Conservation (phyloP, 2,329 filamentous ascomycete species). For the Pezicula carpinea region DNA sequence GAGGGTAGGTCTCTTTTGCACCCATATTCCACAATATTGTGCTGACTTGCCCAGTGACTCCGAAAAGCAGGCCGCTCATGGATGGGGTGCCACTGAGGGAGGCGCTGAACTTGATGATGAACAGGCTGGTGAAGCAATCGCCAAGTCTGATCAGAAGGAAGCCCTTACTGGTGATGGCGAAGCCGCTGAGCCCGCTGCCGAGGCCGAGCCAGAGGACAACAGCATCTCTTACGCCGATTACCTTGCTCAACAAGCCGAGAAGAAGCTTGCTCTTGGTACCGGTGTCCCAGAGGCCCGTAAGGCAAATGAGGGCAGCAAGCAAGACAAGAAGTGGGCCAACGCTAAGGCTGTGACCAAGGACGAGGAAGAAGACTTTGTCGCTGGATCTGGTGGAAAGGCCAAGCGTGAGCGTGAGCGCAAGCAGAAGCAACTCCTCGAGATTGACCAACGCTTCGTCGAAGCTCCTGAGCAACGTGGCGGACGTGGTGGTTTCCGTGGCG, state of each 20-base stretch:
- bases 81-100: slow-evolving; percentile 83
- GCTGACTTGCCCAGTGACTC: slow-evolving; percentile 53
- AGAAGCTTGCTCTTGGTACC: slow-evolving; percentile 67
- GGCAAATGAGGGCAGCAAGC: slow-evolving; percentile 86
- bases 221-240: slow-evolving; percentile 87
- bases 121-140: slow-evolving; percentile 84
- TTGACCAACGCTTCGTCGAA: slow-evolving; percentile 80
- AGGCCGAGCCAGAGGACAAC: slow-evolving; percentile 62
- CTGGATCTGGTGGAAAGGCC: slow-evolving; percentile 69
- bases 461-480: slow-evolving; percentile 52
- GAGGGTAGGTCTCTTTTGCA: slow-evolving; percentile 18
- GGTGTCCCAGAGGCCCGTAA: slow-evolving; percentile 71
- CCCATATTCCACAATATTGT: slow-evolving; percentile 22
- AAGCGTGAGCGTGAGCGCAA: slow-evolving; percentile 85
- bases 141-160: slow-evolving; percentile 78
- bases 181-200: slow-evolving; percentile 36
- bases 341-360: slow-evolving; percentile 69
- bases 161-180: slow-evolving; percentile 47
- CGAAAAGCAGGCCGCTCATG: slow-evolving; percentile 82
- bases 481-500: slow-evolving; percentile 41
- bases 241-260: slow-evolving; percentile 69
- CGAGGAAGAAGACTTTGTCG: slow-evolving; percentile 70
- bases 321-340: slow-evolving; percentile 87
- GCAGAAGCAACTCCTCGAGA: slow-evolving; percentile 84
- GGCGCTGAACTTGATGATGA: slow-evolving; percentile 85